Conservation (phyloP, 257 asterid genomes). For the Datura wrightii region DNA sequence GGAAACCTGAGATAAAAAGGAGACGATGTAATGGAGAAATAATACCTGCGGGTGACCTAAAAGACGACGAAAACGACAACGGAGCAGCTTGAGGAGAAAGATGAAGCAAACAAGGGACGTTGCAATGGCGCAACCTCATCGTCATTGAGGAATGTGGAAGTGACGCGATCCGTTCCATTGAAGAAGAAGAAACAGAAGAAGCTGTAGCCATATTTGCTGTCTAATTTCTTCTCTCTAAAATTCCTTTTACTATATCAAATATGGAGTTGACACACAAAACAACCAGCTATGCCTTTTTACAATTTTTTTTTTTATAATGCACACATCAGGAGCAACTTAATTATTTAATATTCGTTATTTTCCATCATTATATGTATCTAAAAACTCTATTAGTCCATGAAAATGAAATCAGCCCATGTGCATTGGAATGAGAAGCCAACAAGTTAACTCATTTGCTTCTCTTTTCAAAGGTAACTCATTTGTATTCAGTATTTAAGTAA, state of each 20-base stretch:
- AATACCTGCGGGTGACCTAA: background rate
- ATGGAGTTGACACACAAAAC: background rate
- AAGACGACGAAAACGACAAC: slow-evolving; percentile 2
- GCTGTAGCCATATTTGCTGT: background rate
- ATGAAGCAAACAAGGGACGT: background rate
- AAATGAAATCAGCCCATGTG: background rate
- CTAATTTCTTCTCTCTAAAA: background rate
- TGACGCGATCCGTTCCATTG: background rate
- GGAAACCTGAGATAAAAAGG: background rate
- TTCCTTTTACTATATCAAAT: background rate
- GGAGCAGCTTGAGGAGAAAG: slow-evolving; percentile 1
- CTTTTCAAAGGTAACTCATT: background rate
- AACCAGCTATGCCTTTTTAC: background rate
- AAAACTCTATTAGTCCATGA: no score
- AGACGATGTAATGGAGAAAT: background rate
- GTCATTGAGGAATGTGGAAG: background rate
- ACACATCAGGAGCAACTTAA: no score
- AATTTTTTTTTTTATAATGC: background rate
- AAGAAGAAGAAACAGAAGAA: background rate
- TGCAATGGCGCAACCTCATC: slow-evolving; percentile 3
- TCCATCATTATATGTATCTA: no score
- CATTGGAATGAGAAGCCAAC: background rate
- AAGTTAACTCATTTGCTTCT: background rate
- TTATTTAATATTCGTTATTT: no score
- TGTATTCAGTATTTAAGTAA: background rate